phyloP scores from a whole-genome alignment of 1,284 basidiomycete genomes.

The Moesziomyces sp. region DNA sequence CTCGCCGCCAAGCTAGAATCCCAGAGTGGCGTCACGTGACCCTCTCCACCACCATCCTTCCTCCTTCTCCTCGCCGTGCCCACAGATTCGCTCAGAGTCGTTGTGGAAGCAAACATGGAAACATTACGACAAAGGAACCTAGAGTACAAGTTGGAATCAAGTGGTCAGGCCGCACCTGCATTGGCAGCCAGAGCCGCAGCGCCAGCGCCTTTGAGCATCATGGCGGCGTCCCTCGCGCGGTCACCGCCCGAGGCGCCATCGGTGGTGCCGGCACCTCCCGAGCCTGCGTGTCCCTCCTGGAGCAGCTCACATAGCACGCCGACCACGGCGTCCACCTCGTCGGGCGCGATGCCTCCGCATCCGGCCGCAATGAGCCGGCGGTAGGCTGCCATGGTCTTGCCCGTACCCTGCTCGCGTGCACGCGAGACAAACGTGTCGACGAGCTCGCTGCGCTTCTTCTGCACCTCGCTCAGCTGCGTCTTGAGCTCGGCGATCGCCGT shows the following conservation, averaged over 20 bases:
- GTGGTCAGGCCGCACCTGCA: slow-evolving; percentile 16
- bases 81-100: background rate
- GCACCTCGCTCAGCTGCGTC: slow-evolving; percentile 44
- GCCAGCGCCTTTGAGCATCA: slow-evolving; percentile 47
- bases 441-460: slow-evolving; percentile 34
- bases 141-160: slow-evolving; percentile 5
- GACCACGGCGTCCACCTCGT: slow-evolving; percentile 66
- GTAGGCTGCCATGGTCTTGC: slow-evolving; percentile 63
- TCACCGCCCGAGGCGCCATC: slow-evolving; percentile 18
- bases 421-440: slow-evolving; percentile 45
- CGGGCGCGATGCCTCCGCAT: slow-evolving; percentile 62
- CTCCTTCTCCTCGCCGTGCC: background rate
- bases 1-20: no score
- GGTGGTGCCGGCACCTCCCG: slow-evolving; percentile 11
- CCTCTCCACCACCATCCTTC: background rate
- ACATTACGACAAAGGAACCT: background rate
- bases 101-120: no score
- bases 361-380: slow-evolving; percentile 65
- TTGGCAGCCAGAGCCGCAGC: slow-evolving; percentile 48
- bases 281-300: slow-evolving; percentile 44
- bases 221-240: slow-evolving; percentile 44
- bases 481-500: slow-evolving; percentile 45
- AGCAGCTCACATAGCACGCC: slow-evolving; percentile 63
- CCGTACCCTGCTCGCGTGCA: slow-evolving; percentile 60
- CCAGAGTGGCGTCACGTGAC: background rate